These are phyloP conservation scores for Batrachochytrium dendrobatidis DNA, from an alignment of 371 early-diverging fungal genomes.

Conservation along the genomic window DNA sequence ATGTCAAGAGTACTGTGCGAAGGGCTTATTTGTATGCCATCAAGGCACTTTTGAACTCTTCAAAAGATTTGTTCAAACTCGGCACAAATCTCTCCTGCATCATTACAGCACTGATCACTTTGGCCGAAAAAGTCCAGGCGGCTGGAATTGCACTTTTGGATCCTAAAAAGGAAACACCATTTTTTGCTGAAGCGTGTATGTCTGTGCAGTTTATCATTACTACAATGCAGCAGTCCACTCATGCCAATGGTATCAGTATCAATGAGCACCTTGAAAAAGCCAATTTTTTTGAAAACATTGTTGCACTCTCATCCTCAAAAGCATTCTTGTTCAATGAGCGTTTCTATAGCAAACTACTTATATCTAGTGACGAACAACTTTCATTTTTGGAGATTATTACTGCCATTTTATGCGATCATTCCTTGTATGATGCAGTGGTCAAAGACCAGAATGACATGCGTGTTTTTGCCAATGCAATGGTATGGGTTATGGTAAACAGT, in stretches of 20 bases:
- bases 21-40: conserved; percentile 35
- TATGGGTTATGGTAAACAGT: conserved; percentile 26
- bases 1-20: conserved; percentile 50
- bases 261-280: conserved; percentile 14
- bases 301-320: conserved; percentile 37
- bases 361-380: conserved; percentile 52
- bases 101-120: conserved; percentile 26
- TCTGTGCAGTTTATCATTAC: conserved; percentile 8
- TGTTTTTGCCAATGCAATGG: conserved; percentile 27
- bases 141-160: conserved; percentile 33
- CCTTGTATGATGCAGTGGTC: conserved; percentile 54
- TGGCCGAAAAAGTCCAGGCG: conserved; percentile 32
- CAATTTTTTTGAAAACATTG: conserved; percentile 15
- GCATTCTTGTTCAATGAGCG: conserved; percentile 76
- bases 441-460: conserved; percentile 26
- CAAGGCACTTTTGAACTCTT: neutral
- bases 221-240: neutral
- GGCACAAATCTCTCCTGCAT: conserved; percentile 32
- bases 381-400: conserved; percentile 17
- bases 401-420: conserved; percentile 14
- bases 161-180: conserved; percentile 35
- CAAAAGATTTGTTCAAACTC: neutral
- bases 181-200: conserved; percentile 33
- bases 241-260: neutral
- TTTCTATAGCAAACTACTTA: conserved; percentile 66